Conservation (phyloP, 2,329 filamentous ascomycete genomes). For the Scortechinia acanthostroma region DNA sequence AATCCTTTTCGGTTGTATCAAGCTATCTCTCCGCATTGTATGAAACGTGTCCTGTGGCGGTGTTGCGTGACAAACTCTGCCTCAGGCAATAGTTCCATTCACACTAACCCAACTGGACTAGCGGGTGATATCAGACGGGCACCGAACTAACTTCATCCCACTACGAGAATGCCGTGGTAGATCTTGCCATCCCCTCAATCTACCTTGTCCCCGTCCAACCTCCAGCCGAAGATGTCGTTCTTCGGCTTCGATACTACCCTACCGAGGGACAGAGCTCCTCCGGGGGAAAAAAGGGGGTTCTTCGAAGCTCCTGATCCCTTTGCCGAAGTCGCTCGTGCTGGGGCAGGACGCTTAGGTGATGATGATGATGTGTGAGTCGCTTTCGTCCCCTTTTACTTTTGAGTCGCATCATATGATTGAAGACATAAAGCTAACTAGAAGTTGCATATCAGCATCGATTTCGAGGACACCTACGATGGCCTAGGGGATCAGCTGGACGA, state of each 20-base stretch:
- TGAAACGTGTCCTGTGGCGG: no score
- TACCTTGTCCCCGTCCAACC: slow-evolving; percentile 3
- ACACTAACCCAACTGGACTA: no score
- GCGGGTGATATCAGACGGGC: slow-evolving; percentile 1
- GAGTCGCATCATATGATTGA: no score
- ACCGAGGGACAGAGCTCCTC: slow-evolving; percentile 57
- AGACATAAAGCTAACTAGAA: no score
- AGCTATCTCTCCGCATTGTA: no score
- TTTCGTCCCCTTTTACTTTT: no score
- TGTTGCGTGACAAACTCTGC: no score
- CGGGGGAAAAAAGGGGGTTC: slow-evolving; percentile 47
- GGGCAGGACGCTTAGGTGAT: slow-evolving; percentile 31
- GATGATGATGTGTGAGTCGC: slow-evolving; percentile 38
- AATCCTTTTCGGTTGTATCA: no score
- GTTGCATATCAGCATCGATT: slow-evolving; percentile 53
- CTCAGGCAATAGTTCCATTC: background rate
- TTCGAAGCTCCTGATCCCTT: slow-evolving; percentile 80
- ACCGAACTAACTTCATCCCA: background rate
- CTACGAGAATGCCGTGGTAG: background rate
- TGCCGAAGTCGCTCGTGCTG: slow-evolving; percentile 59
- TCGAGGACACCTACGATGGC: slow-evolving; percentile 96
- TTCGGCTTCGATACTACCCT: slow-evolving; percentile 76
- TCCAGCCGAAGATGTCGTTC: slow-evolving; percentile 66
- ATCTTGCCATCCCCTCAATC: background rate
- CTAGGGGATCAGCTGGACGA: slow-evolving; percentile 86